phyloP scores from a whole-genome alignment of 2,329 filamentous ascomycete genomes.

The Lachnellula cervina region DNA sequence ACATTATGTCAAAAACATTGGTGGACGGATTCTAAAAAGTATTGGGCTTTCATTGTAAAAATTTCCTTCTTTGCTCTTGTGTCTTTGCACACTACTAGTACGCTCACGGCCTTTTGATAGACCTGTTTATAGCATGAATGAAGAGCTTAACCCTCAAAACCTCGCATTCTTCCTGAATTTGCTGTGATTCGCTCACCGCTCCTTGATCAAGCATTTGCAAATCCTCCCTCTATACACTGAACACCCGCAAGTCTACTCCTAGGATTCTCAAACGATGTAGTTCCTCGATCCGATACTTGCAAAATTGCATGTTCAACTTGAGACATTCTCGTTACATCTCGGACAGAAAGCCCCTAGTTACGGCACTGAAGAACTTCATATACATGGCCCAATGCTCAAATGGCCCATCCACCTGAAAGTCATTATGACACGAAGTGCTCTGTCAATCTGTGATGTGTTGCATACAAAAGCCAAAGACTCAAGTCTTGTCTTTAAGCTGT shows the following conservation, averaged over 20 bases:
- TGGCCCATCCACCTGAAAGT: neutral
- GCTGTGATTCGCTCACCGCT: neutral
- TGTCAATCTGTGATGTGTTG: neutral
- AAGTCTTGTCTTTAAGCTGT: conserved; percentile 29
- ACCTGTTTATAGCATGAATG: conserved; percentile 27
- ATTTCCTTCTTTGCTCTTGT: conserved; percentile 24
- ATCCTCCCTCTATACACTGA: too few relatives aligned
- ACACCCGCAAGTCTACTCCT: too few relatives aligned
- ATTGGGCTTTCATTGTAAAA: conserved; percentile 25
- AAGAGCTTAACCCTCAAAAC: conserved; percentile 3
- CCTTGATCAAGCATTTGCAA: too few relatives aligned
- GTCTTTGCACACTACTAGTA: conserved; percentile 19
- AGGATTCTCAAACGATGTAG: too few relatives aligned
- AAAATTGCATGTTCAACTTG: too few relatives aligned
- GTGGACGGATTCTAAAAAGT: conserved; percentile 23
- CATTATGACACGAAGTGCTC: neutral
- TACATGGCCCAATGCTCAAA: too few relatives aligned
- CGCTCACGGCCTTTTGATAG: conserved; percentile 3
- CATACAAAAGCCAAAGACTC: conserved; percentile 7
- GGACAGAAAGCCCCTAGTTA: too few relatives aligned
- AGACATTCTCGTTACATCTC: too few relatives aligned
- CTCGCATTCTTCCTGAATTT: conserved; percentile 1
- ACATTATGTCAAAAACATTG: conserved; percentile 25
- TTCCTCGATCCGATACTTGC: too few relatives aligned
- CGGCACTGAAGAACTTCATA: too few relatives aligned